Evolutionary conservation across 305 asterid genomes (phyloP), one percentile per base, ranked within the genome.

Genomic region (Fraxinus baroniana): DNA sequence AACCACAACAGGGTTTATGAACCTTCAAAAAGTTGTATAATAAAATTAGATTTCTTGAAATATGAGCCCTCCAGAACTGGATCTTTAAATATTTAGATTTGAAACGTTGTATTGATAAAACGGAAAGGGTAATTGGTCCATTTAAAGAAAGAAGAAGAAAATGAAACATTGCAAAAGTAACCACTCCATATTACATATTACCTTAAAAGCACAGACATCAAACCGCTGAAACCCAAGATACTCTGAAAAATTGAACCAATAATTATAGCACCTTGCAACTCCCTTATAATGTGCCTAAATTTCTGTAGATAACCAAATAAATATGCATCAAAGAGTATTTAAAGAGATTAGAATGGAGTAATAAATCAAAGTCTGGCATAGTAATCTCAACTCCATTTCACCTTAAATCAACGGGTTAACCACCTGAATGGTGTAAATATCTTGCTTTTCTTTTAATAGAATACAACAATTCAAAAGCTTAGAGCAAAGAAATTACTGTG

Each of bases 181-280:
- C 36, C 46, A 64, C 74, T 81, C 32, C 37, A 37, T 37, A 64
- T 76, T 81, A 66, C 77, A 87, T 68, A 80, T 79, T 87, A 94
- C 99, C 98, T 92, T 81, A 96, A 87, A 75, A 96, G 49, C 70
- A 91, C 85, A 87, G 98, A 90, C 94, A 96, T 89, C 86, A 96
- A 86, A 60, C 99, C 99, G 88, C 94, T 96, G 92, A 90, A 96
- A 75, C 99, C 99, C 89, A 96, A 88, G 37, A 89, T 77, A 82
- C 97, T 87, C 88, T 96, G 99, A 88, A 94, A 89, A 79, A 93
- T 79, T 76, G 98, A 94, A 78, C 95, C 94, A 81, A 96, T 89
- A 82, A 96, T 96, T 87, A 94, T 92, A 78, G 98, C 98, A 76
- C 99, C 99, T 83, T 96, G 99, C 82, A 96, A 71, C 87, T 96